Percentiles rank a stretch among this genome's conserved stretches.
Conservation (phyloP, 1,284 basidiomycete genomes). For the Chondrostereum purpureum region DNA sequence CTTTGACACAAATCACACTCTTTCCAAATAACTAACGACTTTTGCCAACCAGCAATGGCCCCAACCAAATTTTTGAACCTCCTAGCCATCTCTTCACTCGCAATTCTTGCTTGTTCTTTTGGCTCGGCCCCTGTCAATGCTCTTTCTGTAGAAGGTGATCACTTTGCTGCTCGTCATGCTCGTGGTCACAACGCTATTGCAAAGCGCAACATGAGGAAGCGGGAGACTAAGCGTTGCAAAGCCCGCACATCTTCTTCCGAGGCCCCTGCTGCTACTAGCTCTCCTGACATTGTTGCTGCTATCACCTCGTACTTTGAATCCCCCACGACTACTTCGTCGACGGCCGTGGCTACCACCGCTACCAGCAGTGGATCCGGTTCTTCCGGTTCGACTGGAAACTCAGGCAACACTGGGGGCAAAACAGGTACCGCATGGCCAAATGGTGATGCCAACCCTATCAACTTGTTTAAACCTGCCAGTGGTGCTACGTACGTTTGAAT, state of each 20-base stretch:
- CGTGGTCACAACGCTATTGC: conserved; percentile 39
- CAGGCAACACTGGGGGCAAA: conserved; percentile 33
- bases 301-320: conserved; percentile 7
- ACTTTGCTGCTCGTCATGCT: conserved; percentile 31
- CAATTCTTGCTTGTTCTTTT: conserved; percentile 48
- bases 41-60: conserved; percentile 35
- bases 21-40: conserved; percentile 17
- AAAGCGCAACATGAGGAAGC: conserved; percentile 36
- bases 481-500: conserved; percentile 42
- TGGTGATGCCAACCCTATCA: conserved; percentile 37
- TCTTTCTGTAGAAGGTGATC: conserved; percentile 36
- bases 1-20: conserved; percentile 27
- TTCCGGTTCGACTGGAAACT: conserved; percentile 9
- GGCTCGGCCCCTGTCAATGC: conserved; percentile 42
- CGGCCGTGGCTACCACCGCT: conserved; percentile 12
- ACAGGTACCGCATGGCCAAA: conserved; percentile 62
- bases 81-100: conserved; percentile 50
- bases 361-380: conserved; percentile 12
- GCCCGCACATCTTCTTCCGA: conserved; percentile 31
- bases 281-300: conserved; percentile 14
- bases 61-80: conserved; percentile 47
- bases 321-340: neutral
- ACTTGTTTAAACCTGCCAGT: conserved; percentile 37
- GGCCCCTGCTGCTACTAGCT: conserved; percentile 12
- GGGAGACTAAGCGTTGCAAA: conserved; percentile 49